Evolutionary conservation across 805 yeast species (phyloP).

Genomic region (Candida montana): DNA sequence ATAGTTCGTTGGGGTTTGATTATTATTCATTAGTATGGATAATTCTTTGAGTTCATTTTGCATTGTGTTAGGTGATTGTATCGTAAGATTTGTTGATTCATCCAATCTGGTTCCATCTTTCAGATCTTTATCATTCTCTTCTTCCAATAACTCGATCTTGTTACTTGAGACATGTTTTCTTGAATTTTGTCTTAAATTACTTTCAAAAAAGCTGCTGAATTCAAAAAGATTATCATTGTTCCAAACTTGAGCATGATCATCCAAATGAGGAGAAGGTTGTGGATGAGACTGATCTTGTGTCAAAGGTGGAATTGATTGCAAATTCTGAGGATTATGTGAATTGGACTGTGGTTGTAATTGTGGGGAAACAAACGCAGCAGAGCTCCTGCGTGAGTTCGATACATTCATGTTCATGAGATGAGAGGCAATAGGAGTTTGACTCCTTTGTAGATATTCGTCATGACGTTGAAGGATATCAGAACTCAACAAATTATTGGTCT

Average conservation of each 20-base stretch:
- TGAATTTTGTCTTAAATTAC: constrained; percentile 18
- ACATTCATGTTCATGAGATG: constrained; percentile 16
- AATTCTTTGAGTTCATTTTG: not conserved
- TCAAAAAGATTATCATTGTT: constrained; percentile 15
- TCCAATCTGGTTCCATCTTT: constrained; percentile 4
- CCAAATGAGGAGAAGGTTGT: not conserved
- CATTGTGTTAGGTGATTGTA: not conserved
- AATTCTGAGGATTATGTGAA: not conserved
- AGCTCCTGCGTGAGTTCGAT: constrained; percentile 10
- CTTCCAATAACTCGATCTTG: constrained; percentile 15
- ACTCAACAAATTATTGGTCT: constrained; percentile 2
- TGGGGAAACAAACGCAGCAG: constrained; percentile 1
- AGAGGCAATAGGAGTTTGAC: constrained; percentile 22
- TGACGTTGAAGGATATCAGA: constrained; percentile 9
- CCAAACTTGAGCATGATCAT: not conserved
- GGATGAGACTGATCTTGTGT: constrained; percentile 1
- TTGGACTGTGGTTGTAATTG: constrained; percentile 4
- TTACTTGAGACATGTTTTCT: constrained; percentile 8
- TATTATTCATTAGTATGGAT: not conserved
- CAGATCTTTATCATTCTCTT: not conserved
- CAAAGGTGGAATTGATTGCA: not conserved
- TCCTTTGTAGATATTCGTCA: constrained; percentile 10
- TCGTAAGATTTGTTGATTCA: constrained; percentile 5
- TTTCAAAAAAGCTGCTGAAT: constrained; percentile 24
- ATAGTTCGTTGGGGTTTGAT: constrained; percentile 5